Conservation (phyloP, 2,329 filamentous ascomycete species). For the Fusarium sulawesiense region DNA sequence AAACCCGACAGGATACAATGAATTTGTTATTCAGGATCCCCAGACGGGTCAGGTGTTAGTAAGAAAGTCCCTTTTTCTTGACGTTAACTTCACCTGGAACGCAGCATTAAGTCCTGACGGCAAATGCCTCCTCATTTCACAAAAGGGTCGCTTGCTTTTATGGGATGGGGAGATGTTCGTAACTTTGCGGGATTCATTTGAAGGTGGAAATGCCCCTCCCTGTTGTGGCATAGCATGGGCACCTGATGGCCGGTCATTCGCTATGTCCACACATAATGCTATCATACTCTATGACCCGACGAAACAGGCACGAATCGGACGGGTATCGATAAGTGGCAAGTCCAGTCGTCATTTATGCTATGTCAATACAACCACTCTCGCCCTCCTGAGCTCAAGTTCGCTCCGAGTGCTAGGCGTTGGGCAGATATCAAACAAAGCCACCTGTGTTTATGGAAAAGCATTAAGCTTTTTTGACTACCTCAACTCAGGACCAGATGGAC, state of each 20-base stretch:
- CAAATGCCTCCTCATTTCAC: background rate
- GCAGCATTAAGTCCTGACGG: background rate
- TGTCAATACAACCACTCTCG: no score
- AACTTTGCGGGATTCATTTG: no score
- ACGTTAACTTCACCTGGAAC: rapidly evolving
- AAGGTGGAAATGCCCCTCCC: no score
- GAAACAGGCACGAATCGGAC: rapidly evolving
- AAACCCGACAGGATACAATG: no score
- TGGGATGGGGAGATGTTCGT: rapidly evolving
- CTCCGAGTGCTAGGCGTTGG: rapidly evolving
- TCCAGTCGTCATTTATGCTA: no score
- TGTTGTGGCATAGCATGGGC: rapidly evolving
- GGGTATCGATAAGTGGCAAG: no score
- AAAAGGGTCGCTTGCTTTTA: rapidly evolving
- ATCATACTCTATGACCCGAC: rapidly evolving
- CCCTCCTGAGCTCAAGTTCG: rapidly evolving
- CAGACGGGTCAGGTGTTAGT: background rate
- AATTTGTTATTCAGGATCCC: rapidly evolving
- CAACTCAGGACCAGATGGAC: no score
- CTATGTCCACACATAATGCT: rapidly evolving
- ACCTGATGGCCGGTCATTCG: background rate
- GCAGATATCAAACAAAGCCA: no score
- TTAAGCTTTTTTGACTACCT: no score
- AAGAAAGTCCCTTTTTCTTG: no score
- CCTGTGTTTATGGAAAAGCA: rapidly evolving